These are phyloP conservation scores for Mycena epipterygia DNA, from an alignment of 768 basidiomycete genomes.

Conservation along the genomic window DNA sequence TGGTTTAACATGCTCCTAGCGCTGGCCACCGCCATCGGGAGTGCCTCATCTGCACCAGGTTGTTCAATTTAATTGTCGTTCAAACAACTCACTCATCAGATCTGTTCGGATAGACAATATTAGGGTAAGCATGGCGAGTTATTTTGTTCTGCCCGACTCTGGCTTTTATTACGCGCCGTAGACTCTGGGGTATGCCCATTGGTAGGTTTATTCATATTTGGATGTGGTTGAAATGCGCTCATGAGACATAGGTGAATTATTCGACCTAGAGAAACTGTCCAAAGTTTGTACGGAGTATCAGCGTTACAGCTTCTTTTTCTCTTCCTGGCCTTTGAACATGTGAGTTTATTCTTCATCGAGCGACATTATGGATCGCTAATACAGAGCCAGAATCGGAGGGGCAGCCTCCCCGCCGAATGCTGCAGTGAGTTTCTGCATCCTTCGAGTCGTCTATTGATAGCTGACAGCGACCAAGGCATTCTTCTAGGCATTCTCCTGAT, in stretches of 20 bases:
- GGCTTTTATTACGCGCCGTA: background rate
- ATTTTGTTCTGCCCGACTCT: background rate
- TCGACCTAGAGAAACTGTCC: slow-evolving; percentile 77
- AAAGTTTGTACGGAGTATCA: slow-evolving; percentile 67
- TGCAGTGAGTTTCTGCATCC: slow-evolving; percentile 18
- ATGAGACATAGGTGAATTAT: slow-evolving; percentile 69
- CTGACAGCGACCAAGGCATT: slow-evolving; percentile 25
- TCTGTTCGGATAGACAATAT: slow-evolving; percentile 59
- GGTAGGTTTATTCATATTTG: slow-evolving; percentile 51
- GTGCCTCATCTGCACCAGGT: slow-evolving; percentile 70
- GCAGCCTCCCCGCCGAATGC: slow-evolving; percentile 37
- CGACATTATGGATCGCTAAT: background rate
- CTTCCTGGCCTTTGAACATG: slow-evolving; percentile 83
- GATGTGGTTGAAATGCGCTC: background rate
- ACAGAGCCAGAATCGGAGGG: slow-evolving; percentile 28
- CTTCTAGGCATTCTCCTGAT: slow-evolving; percentile 29
- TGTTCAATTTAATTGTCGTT: background rate
- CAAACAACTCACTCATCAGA: background rate
- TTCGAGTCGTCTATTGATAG: background rate
- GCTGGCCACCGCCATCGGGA: slow-evolving; percentile 67
- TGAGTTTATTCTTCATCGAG: slow-evolving; percentile 48
- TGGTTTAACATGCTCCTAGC: slow-evolving; percentile 44
- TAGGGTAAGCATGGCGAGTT: slow-evolving; percentile 59
- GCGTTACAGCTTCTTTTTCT: slow-evolving; percentile 81
- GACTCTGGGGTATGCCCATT: slow-evolving; percentile 83